phyloP scores from a whole-genome alignment of 805 yeast species.

The Alloascoidea africana region DNA sequence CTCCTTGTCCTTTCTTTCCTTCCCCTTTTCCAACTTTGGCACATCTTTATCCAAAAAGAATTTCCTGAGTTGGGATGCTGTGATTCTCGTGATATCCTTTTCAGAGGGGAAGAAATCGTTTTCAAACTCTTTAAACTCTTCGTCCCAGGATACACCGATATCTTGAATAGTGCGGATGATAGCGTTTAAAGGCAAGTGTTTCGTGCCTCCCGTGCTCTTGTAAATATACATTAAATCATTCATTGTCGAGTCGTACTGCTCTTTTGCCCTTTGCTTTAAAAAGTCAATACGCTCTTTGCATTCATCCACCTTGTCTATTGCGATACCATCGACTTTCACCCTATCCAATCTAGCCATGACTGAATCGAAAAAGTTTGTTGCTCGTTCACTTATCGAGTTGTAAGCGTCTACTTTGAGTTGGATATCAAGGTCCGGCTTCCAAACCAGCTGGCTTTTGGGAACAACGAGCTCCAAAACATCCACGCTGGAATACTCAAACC shows the following conservation, averaged over 20 bases:
- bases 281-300: constrained; percentile 47
- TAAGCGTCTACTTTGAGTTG: constrained; percentile 51
- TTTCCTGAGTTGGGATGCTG: constrained; percentile 73
- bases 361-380: constrained; percentile 54
- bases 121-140: constrained; percentile 69
- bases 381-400: constrained; percentile 33
- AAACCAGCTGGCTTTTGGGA: constrained; percentile 56
- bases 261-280: constrained; percentile 33
- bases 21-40: constrained; percentile 6
- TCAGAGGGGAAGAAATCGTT: constrained; percentile 74
- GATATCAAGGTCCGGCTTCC: constrained; percentile 60
- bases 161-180: constrained; percentile 63
- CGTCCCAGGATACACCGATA: constrained; percentile 76
- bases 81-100: constrained; percentile 79
- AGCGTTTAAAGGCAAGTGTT: constrained; percentile 55
- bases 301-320: constrained; percentile 54
- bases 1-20: constrained; percentile 6
- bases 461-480: constrained; percentile 67
- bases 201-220: constrained; percentile 38
- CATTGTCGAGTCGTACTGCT: constrained; percentile 33
- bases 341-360: constrained; percentile 53
- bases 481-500: constrained; percentile 63
- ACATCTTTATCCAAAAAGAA: constrained; percentile 42
- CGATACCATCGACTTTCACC: constrained; percentile 65
- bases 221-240: constrained; percentile 36